Evolutionary conservation across 805 yeast genomes (phyloP).

Genomic region (Tetrapisispora iriomotensis): DNA sequence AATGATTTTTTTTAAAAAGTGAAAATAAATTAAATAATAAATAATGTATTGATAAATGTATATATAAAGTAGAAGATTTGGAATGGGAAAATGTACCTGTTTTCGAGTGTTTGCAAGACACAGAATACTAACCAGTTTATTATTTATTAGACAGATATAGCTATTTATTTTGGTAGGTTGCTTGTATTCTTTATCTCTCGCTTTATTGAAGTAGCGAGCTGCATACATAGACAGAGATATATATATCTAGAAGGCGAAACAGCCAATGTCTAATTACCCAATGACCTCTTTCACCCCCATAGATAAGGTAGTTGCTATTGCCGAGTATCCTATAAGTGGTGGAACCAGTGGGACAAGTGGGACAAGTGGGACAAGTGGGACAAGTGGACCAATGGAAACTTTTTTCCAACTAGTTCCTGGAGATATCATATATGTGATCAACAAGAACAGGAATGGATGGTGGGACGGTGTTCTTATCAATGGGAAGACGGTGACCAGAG

Average conservation of each 20-base stretch:
- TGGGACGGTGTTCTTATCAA: constrained; percentile 61
- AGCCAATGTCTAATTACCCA: constrained; percentile 1
- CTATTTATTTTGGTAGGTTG: too few relatives aligned
- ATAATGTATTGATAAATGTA: too few relatives aligned
- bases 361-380: too few relatives aligned
- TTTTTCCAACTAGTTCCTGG: constrained; percentile 35
- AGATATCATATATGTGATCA: constrained; percentile 58
- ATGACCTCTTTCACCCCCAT: constrained; percentile 2
- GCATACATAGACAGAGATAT: neutral
- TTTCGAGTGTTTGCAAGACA: neutral
- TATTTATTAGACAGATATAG: neutral
- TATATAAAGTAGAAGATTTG: too few relatives aligned
- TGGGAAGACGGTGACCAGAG: constrained; percentile 36
- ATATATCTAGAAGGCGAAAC: neutral
- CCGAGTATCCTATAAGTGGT: constrained; percentile 6
- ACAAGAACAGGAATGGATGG: constrained; percentile 63
- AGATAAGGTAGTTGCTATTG: constrained; percentile 12
- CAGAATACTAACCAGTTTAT: neutral
- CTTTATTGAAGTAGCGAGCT: too few relatives aligned
- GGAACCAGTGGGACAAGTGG: too few relatives aligned
- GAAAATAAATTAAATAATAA: too few relatives aligned
- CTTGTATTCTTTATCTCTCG: too few relatives aligned
- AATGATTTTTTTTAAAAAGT: too few relatives aligned
- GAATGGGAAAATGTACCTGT: too few relatives aligned
- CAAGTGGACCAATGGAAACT: too few relatives aligned